Conservation (phyloP, 1,139 yeast genomes). For the Suhomyces bribrorum region DNA sequence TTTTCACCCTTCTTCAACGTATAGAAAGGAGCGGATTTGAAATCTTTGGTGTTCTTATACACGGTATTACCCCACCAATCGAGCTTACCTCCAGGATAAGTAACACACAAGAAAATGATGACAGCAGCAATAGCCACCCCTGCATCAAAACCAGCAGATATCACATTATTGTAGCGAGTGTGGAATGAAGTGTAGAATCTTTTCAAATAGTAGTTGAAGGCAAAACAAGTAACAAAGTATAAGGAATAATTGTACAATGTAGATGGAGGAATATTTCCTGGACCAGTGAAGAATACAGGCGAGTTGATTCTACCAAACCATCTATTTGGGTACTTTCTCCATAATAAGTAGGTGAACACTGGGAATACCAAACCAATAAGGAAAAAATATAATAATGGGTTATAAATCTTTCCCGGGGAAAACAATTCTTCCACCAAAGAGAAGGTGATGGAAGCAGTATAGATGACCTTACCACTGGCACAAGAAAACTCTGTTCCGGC, state of each 20-base stretch:
- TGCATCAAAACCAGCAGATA: constrained; percentile 26
- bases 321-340: constrained; percentile 22
- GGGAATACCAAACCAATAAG: constrained; percentile 49
- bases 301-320: constrained; percentile 31
- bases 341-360: constrained; percentile 27
- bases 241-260: constrained; percentile 50
- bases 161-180: constrained; percentile 25
- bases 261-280: constrained; percentile 55
- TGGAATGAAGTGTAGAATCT: constrained; percentile 35
- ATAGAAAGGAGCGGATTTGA: constrained; percentile 26
- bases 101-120: constrained; percentile 25
- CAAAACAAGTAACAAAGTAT: constrained; percentile 49
- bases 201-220: constrained; percentile 54
- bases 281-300: constrained; percentile 53
- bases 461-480: constrained; percentile 20
- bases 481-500: constrained; percentile 21
- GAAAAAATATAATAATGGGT: constrained; percentile 44
- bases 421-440: constrained; percentile 30
- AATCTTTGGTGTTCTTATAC: constrained; percentile 23
- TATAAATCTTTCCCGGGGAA: constrained; percentile 42
- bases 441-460: constrained; percentile 18
- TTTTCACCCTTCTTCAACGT: constrained; percentile 32
- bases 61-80: constrained; percentile 46
- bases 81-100: constrained; percentile 26
- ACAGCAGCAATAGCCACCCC: constrained; percentile 26